These are phyloP conservation scores for Rhizophora mangle DNA, from an alignment of 345 rosid species.

Conservation along the genomic window DNA sequence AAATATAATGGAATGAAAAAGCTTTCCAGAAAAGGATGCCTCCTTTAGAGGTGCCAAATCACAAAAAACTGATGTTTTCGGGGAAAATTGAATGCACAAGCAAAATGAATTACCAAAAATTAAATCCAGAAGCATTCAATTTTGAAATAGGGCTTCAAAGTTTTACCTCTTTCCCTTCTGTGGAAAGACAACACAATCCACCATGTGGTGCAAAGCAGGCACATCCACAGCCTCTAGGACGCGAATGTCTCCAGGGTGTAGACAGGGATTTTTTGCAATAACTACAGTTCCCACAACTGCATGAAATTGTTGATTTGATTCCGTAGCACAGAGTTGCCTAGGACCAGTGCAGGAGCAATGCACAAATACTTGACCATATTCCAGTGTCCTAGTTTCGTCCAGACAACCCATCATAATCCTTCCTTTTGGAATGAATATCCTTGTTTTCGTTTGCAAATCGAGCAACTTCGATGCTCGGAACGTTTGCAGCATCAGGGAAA, in stretches of 20 bases:
- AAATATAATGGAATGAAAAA: not conserved
- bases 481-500: slow-evolving; percentile 84
- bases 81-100: too few relatives aligned
- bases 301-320: not conserved
- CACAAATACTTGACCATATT: slow-evolving; percentile 33
- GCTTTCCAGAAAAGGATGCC: too few relatives aligned
- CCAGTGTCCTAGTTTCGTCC: slow-evolving; percentile 55
- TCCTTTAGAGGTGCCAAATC: too few relatives aligned
- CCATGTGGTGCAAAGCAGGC: slow-evolving; percentile 46
- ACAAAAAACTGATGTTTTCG: too few relatives aligned
- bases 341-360: slow-evolving; percentile 10
- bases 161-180: slow-evolving; percentile 48
- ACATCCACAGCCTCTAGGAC: slow-evolving; percentile 48
- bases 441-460: slow-evolving; percentile 59
- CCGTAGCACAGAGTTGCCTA: not conserved
- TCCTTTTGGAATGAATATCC: slow-evolving; percentile 54
- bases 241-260: slow-evolving; percentile 63
- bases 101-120: not conserved
- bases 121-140: not conserved
- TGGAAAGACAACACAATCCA: slow-evolving; percentile 58
- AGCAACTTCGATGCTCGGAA: slow-evolving; percentile 69
- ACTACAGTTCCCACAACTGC: slow-evolving; percentile 23
- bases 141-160: not conserved
- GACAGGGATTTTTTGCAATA: slow-evolving; percentile 59
- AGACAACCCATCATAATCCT: slow-evolving; percentile 89